Percentiles rank a stretch among this genome's conserved stretches.
Evolutionary conservation across 73 alveolate species (phyloP).

Genomic region (Symbiodinium pilosum): DNA sequence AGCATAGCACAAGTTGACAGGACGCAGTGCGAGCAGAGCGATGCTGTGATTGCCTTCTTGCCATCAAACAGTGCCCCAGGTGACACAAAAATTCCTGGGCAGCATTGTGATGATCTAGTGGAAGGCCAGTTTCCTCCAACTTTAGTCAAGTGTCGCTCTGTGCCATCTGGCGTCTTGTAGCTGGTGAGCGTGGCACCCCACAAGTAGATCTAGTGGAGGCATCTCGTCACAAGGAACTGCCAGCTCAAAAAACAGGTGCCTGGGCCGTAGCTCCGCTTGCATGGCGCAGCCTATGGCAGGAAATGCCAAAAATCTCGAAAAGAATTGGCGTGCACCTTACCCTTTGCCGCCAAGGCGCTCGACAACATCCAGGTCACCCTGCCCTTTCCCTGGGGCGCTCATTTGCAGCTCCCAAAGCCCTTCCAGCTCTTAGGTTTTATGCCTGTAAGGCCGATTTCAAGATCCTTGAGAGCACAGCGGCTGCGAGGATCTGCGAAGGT

Average conservation of each 20-base stretch:
- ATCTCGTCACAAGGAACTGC: too few species aligned
- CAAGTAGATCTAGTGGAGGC: slow-evolving; percentile 10
- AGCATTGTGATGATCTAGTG: neutral
- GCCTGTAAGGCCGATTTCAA: too few species aligned
- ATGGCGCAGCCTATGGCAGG: slow-evolving; percentile 48
- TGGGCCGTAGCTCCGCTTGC: slow-evolving; percentile 88
- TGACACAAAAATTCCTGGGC: slow-evolving; percentile 72
- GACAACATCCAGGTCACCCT: slow-evolving; percentile 68
- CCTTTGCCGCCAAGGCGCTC: slow-evolving; percentile 22
- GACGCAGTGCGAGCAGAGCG: too few species aligned
- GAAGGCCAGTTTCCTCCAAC: neutral
- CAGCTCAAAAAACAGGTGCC: neutral
- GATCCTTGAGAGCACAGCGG: too few species aligned
- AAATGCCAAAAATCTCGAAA: too few species aligned
- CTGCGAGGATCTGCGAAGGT: too few species aligned
- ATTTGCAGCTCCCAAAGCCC: too few species aligned
- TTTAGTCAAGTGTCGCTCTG: slow-evolving; percentile 32
- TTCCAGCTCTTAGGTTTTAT: too few species aligned
- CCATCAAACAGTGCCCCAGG: slow-evolving; percentile 89
- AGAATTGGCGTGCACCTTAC: too few species aligned
- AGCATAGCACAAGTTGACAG: too few species aligned
- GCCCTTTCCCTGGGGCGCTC: slow-evolving; percentile 75
- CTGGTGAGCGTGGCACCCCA: slow-evolving; percentile 80
- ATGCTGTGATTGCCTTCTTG: slow-evolving; percentile 60
- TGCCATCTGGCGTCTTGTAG: slow-evolving; percentile 76